Conservation (phyloP, 2,329 filamentous ascomycete species). For the Nannizziopsis barbatae region DNA sequence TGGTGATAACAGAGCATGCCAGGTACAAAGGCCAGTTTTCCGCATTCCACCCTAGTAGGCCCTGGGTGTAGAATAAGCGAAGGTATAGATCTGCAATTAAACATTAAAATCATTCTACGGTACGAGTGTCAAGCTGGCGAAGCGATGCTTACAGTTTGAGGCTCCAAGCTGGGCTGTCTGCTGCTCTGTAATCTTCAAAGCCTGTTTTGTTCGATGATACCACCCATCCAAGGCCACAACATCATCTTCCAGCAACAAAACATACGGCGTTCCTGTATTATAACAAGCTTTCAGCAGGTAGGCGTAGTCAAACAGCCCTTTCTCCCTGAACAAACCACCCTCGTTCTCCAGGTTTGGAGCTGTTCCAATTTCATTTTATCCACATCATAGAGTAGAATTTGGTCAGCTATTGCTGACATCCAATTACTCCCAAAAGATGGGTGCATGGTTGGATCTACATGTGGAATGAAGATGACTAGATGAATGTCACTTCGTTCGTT, state of each 20-base stretch:
- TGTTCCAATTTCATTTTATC: conserved; percentile 24
- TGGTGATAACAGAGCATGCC: background rate
- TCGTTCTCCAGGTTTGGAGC: conserved; percentile 27
- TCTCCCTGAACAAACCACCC: conserved; percentile 26
- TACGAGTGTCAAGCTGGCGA: background rate
- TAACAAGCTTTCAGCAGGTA: conserved; percentile 35
- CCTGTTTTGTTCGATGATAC: conserved; percentile 33
- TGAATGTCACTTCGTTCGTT: conserved; percentile 34
- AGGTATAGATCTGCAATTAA: conserved; percentile 9
- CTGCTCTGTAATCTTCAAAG: conserved; percentile 26
- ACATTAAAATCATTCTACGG: background rate
- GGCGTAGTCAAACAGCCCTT: conserved; percentile 36
- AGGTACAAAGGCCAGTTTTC: conserved; percentile 10
- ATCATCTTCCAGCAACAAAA: conserved; percentile 40
- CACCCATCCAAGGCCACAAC: conserved; percentile 39
- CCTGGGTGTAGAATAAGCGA: conserved; percentile 9
- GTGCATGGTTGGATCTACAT: conserved; percentile 33
- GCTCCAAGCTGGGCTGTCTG: conserved; percentile 21
- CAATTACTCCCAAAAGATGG: conserved; percentile 34
- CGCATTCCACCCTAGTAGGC: conserved; percentile 9
- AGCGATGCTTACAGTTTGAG: conserved; percentile 19
- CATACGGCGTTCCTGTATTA: conserved; percentile 29
- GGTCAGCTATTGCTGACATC: conserved; percentile 31
- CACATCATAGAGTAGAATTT: conserved; percentile 34
- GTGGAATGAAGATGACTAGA: conserved; percentile 36